phyloP scores from a whole-genome alignment of 331 rosid species.

The Stylosanthes scabra region DNA sequence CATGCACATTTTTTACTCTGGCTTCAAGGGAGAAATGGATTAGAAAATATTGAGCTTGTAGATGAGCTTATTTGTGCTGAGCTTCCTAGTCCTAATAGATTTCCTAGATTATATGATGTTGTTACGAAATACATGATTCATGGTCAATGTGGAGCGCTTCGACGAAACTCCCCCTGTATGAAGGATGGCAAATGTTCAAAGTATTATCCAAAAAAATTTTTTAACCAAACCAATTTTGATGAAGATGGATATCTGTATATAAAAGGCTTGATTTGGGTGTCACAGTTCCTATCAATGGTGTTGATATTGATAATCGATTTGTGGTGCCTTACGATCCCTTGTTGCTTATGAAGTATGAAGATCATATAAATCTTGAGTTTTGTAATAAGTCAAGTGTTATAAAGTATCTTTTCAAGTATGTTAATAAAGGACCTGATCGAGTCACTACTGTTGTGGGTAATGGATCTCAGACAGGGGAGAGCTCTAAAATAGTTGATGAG shows the following conservation, averaged over 20 bases:
- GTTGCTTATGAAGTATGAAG: neutral
- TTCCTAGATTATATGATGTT: too few species aligned
- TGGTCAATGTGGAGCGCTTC: neutral
- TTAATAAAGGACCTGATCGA: neutral
- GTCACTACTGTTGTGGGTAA: neutral
- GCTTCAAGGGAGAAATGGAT: too few species aligned
- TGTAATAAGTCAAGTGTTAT: neutral
- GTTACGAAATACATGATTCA: neutral
- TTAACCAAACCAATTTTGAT: neutral
- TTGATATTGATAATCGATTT: neutral
- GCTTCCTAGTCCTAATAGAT: too few species aligned
- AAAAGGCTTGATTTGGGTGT: neutral
- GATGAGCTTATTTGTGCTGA: too few species aligned
- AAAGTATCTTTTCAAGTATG: neutral
- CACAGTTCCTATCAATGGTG: too few species aligned
- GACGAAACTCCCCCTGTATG: neutral
- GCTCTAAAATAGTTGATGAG: neutral
- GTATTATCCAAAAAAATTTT: neutral
- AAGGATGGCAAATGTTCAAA: neutral
- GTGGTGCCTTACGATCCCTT: neutral
- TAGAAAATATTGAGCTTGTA: too few species aligned
- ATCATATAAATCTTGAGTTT: neutral
- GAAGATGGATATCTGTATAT: neutral
- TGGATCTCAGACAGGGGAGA: too few species aligned
- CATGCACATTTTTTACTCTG: too few species aligned